These are phyloP conservation scores for Cryptosporidium bovis DNA, from an alignment of 169 alveolate species.

Conservation along the genomic window DNA sequence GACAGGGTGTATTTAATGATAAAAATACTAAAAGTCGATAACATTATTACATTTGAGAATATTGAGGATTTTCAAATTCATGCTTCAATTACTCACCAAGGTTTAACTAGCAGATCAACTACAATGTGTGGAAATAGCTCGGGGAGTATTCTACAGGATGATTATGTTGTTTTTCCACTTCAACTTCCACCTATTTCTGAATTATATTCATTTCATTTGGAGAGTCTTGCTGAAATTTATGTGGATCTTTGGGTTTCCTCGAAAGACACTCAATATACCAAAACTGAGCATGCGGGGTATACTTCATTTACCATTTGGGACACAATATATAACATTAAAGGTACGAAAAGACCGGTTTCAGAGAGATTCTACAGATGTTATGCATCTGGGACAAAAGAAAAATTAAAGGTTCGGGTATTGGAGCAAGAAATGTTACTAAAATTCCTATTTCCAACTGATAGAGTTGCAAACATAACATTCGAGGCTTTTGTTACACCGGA, in stretches of 20 bases:
- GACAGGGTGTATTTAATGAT: conserved; percentile 52
- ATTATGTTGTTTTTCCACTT: conserved; percentile 49
- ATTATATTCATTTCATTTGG: conserved; percentile 44
- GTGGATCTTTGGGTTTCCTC: conserved; percentile 65
- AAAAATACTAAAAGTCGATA: conserved; percentile 42
- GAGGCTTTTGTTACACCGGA: conserved; percentile 72
- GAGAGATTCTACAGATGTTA: conserved; percentile 31
- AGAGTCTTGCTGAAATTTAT: conserved; percentile 60
- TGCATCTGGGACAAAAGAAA: conserved; percentile 43
- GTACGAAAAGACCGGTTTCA: conserved; percentile 49
- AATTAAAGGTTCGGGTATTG: conserved; percentile 32
- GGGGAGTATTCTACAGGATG: conserved; percentile 1
- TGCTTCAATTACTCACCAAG: conserved; percentile 67
- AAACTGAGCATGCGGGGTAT: conserved; percentile 65
- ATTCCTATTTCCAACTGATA: conserved; percentile 67
- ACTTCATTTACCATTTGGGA: conserved; percentile 74
- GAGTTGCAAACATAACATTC: conserved; percentile 62
- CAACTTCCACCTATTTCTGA: conserved; percentile 67
- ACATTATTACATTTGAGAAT: conserved; percentile 63
- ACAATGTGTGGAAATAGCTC: neutral
- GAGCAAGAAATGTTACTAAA: conserved; percentile 53
- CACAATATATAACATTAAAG: conserved; percentile 53
- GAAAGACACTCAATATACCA: conserved; percentile 4
- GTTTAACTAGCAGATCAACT: conserved; percentile 39
- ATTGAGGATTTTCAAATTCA: conserved; percentile 27